Evolutionary conservation across 2,329 filamentous ascomycete genomes (phyloP), one percentile per base, ranked within the genome.

Genomic region (Xylaria sp.): DNA sequence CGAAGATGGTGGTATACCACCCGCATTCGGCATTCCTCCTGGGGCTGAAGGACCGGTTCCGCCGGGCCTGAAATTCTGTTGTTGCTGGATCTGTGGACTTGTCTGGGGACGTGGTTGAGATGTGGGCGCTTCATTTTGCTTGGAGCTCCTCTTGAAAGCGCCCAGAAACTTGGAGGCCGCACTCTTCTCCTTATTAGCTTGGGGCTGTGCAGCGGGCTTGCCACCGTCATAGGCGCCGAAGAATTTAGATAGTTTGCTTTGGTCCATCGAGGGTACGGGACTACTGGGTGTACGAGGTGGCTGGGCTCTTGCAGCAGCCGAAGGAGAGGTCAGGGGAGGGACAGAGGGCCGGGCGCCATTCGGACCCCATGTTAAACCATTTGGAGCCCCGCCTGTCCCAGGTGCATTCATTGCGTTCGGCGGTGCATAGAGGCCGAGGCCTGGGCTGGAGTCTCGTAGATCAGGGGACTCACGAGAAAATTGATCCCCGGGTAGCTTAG

Each of bases 81-180:
- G 71, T 34, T 72, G 52, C 25, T 9, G 34, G 34, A 69, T 51
- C 13, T 63, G 73, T 20, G 73, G 74, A 41, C 69, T 69, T 55
- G 66, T 69, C 31, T 73, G 72, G 15, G 69, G 72, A 25, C 70
- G 71, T 52, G 58, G 66, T 31, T 74, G 73, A 23, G 68, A 66
- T 56, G 67, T 59, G 10, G 59, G 39, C 2, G 69, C 37, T 15
- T 71, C 69, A 55, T 50, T 69, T 12, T 72, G 69, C 57, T 76
- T 79, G 3, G 72, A 72, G 13, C 64, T 72, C 37, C 77, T 73
- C 58, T 76, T 79, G 50, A 80, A 77, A 3, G 77, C 76, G 20
- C 73, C 69, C 2, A 78, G 66, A 13, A 80, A 66, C 64, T 76
- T 79, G 4, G 75, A 75, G 9, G 75, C 75, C 0, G 74, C 75